A percentile compares a stretch with the other conserved stretches of the same genome.
Evolutionary conservation across 2,329 filamentous ascomycete species (phyloP).

Genomic region (Alternaria sp.): DNA sequence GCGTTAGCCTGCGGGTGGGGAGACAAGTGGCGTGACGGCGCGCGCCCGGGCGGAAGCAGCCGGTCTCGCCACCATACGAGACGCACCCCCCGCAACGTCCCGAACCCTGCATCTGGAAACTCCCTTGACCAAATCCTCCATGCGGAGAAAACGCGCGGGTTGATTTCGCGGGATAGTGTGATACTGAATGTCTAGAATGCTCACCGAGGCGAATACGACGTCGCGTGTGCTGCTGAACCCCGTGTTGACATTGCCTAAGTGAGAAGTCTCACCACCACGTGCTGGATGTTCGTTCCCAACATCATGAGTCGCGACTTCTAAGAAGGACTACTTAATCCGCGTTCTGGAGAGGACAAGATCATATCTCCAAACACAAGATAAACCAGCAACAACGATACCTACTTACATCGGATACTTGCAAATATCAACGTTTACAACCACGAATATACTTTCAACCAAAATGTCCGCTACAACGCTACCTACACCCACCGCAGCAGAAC

Average conservation of each 20-base stretch:
- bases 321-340: not conserved
- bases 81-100: not conserved
- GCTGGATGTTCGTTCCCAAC: not conserved
- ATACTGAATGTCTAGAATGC: not conserved
- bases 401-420: not conserved
- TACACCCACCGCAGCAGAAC: constrained; percentile 20
- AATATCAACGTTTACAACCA: not conserved
- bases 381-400: not conserved
- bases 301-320: not conserved
- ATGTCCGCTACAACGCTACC: constrained; percentile 4
- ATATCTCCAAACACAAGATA: not conserved
- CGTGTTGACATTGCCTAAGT: not conserved
- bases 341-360: not conserved
- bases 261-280: not conserved
- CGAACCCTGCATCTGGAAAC: not conserved
- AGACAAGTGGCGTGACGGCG: constrained; percentile 17
- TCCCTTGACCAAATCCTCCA: not conserved
- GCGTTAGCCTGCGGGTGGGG: constrained; percentile 7
- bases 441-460: not conserved
- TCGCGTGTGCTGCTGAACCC: not conserved
- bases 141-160: not conserved
- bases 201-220: not conserved
- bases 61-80: constrained; percentile 7
- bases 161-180: not conserved
- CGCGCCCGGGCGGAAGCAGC: constrained; percentile 6